Percentiles rank a stretch among this genome's conserved stretches.
Conservation (phyloP, 23 red algal genomes). For the Gracilaria caudata region DNA sequence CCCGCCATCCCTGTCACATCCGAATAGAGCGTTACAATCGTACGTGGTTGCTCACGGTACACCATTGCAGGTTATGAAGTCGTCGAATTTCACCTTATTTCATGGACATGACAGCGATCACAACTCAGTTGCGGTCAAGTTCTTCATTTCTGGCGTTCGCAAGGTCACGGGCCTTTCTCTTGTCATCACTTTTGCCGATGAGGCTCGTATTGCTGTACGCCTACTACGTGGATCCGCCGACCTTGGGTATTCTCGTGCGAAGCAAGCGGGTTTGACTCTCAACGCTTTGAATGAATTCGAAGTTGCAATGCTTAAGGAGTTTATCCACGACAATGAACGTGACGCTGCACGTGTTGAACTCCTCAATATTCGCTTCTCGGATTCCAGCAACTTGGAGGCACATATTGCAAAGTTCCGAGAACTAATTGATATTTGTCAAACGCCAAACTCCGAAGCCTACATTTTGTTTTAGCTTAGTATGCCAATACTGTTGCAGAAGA, state of each 20-base stretch:
- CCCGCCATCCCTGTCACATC: no score
- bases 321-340: background rate
- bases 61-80: slow-evolving; percentile 1
- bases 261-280: background rate
- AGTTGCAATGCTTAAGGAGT: background rate
- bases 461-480: background rate
- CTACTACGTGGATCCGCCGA: background rate
- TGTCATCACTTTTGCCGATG: background rate
- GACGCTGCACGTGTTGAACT: background rate
- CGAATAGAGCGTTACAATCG: no score
- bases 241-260: background rate
- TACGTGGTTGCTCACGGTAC: no score
- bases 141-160: background rate
- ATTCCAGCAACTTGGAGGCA: no score
- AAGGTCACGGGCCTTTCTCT: background rate
- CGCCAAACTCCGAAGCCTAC: background rate
- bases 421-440: background rate
- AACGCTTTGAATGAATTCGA: background rate
- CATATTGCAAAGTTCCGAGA: background rate
- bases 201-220: background rate
- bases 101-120: background rate
- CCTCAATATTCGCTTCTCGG: no score
- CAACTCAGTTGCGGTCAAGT: background rate
- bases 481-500: background rate
- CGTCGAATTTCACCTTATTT: background rate